phyloP scores from a whole-genome alignment of 495 filamentous ascomycete genomes.

The Venustampulla echinocandica region DNA sequence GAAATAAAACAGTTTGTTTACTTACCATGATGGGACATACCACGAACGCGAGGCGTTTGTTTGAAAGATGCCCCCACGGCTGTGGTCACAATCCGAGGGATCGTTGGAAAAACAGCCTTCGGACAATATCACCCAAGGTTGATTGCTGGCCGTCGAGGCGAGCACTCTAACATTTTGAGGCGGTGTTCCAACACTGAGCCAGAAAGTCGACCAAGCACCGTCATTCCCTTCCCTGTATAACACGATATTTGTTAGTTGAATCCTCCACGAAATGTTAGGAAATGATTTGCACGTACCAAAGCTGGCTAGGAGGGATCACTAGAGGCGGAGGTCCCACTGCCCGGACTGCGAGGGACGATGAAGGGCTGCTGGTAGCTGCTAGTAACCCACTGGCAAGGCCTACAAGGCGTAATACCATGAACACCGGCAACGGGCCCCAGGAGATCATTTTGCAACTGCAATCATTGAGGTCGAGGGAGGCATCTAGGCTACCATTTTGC shows the following conservation, averaged over 20 bases:
- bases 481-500: conserved; percentile 11
- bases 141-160: conserved; percentile 35
- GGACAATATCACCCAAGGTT: conserved; percentile 34
- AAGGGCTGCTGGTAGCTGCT: neutral
- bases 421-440: neutral
- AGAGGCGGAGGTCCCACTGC: conserved; percentile 5
- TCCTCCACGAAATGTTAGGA: neutral
- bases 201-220: conserved; percentile 45
- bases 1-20: neutral
- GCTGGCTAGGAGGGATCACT: conserved; percentile 8
- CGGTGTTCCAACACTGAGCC: conserved; percentile 39
- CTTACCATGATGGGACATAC: conserved; percentile 4
- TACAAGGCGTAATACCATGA: neutral
- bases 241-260: neutral
- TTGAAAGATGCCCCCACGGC: conserved; percentile 4
- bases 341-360: neutral
- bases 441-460: too few species aligned
- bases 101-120: conserved; percentile 1
- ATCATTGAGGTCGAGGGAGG: too few species aligned
- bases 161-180: conserved; percentile 37
- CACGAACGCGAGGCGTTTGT: conserved; percentile 9
- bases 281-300: neutral
- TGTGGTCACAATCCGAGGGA: conserved; percentile 4
- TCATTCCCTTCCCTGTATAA: conserved; percentile 44
- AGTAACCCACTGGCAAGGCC: neutral